phyloP scores from a whole-genome alignment of 495 filamentous ascomycete species.

The Penicillium pulvis region DNA sequence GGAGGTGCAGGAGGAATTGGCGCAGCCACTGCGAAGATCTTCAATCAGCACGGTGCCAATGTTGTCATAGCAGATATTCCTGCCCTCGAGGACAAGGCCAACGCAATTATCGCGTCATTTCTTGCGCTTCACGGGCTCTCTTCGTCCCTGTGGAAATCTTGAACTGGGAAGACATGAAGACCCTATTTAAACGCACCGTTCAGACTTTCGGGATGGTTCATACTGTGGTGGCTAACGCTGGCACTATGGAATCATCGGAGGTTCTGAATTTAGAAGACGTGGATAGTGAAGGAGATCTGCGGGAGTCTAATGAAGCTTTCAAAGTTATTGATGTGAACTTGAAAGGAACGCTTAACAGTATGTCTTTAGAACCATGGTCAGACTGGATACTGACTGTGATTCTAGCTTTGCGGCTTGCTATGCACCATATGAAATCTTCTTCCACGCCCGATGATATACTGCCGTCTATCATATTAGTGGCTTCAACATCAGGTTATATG shows the following conservation, averaged over 20 bases:
- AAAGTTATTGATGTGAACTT: constrained; percentile 38
- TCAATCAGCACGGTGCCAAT: constrained; percentile 30
- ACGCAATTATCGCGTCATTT: constrained; percentile 19
- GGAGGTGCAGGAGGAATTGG: constrained; percentile 45
- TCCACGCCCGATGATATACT: constrained; percentile 13
- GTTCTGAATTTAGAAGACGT: constrained; percentile 22
- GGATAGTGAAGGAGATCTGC: constrained; percentile 23
- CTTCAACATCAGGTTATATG: constrained; percentile 35
- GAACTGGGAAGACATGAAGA: constrained; percentile 28
- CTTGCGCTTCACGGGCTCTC: constrained; percentile 17
- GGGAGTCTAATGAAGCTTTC: constrained; percentile 22
- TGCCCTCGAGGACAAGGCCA: constrained; percentile 11
- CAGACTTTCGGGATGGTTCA: constrained; percentile 56
- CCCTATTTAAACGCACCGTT: constrained; percentile 59
- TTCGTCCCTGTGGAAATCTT: constrained; percentile 30
- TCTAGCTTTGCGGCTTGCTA: neutral
- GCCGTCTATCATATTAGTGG: constrained; percentile 24
- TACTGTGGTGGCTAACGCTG: constrained; percentile 68
- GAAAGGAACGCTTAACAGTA: constrained; percentile 41
- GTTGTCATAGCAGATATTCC: constrained; percentile 34
- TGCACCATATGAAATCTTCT: neutral
- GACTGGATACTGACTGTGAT: no score
- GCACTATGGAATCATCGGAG: constrained; percentile 50
- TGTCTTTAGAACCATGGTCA: neutral
- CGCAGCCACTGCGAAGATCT: constrained; percentile 30